Evolutionary conservation across 192 early-diverging fungal genomes (phyloP), one percentile per base, ranked within the genome.

Genomic region (Lunasporangiospora selenospora): DNA sequence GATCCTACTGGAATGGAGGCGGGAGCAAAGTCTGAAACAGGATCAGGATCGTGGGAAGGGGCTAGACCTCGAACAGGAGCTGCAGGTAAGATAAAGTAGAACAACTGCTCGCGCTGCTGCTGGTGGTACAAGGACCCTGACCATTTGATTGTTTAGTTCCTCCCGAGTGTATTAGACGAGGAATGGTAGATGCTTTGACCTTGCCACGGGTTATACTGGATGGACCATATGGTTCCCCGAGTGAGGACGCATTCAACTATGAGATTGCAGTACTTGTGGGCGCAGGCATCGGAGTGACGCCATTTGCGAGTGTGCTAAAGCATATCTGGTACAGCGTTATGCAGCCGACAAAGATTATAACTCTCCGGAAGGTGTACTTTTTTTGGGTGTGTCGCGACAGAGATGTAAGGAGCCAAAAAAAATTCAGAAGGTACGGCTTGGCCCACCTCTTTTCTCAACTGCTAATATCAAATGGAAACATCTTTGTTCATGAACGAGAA

Each of bases 331-430:
- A 67, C 39, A 42, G 43, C 18, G 65, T 75, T 41, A 75, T 61
- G 48, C 62, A 65, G 8, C 61, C 70, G 3, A 67, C 70, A 15
- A 76, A 58, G 21, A 53, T 57, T 34, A 76, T 60, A 10, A 66
- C 58, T 4, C 77, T 95, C 36, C 85, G 85, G 62, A 95, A 95
- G 67, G 92, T 92, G 12, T 94, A 94, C 69, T 95, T 95, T 62
- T 79, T 93, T 76, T 95, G 93, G 93, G 80, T 89, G 34, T 90
- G 89, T 71, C 83, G 93, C 21, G 92, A 93, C 75, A 89, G 87
- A 55, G 85, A 89, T 53, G 88, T 62, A 62, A 39, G 48, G 6
- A n/a, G n/a, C n/a, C n/a, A n/a, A n/a, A n/a, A n/a, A n/a, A n/a
- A n/a, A n/a, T n/a, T n/a, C n/a, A n/a, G n/a, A n/a, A n/a, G n/a